Base-by-base conservation (phyloP, 495 filamentous ascomycete genomes). In the Lichenothelia convexa region DNA sequence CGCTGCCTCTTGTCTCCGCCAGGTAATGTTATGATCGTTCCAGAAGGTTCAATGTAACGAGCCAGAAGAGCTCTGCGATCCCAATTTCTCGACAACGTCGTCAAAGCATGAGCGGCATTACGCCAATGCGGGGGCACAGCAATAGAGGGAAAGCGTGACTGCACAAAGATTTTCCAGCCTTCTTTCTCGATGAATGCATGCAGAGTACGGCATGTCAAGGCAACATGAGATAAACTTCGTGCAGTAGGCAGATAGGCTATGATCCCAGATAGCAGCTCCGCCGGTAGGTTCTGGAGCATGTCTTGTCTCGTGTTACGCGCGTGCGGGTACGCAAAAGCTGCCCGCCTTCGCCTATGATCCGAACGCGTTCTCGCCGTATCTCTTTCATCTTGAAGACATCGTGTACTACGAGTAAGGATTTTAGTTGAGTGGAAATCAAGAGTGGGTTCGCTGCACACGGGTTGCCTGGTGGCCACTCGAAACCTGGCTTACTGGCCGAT, bases 211-310 rank as follows among this genome's bases (percentile, higher is more conserved):
- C 62, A 72, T 11, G 67, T 68, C 21, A 56, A 54, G 1, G 70
- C 52, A 17, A 80, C 49, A 34, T 47, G 35, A 1, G 53, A 45
- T 37, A 80, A 33, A 29, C 53, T 54, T 40, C 47, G 61, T n/a
- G 63, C 65, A 12, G 61, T 64, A 2, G 68, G 64, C 4, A 78
- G 51, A 45, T 70, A 55, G 35, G 49, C 43, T 30, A 62, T 54
- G 30, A 80, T 65, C 1, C 71, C 57, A 27, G 61, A 63, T 5
- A 79, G 61, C 8, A 79, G 64, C 50, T 79, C 75, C 6, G 65
- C 55, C 3, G 75, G 75, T 19, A 80, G 61, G n/a, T 61, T 51
- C 20, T 56, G 44, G 23, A 76, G 60, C 54, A 45, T 50, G 7
- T 7, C 24, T 7, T 27, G 7, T 7, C 13, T n/a, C n/a, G n/a